Evolutionary conservation across 2,329 filamentous ascomycete genomes (phyloP), one percentile per base, ranked within the genome.

Genomic region (Aspergillus vadensis): DNA sequence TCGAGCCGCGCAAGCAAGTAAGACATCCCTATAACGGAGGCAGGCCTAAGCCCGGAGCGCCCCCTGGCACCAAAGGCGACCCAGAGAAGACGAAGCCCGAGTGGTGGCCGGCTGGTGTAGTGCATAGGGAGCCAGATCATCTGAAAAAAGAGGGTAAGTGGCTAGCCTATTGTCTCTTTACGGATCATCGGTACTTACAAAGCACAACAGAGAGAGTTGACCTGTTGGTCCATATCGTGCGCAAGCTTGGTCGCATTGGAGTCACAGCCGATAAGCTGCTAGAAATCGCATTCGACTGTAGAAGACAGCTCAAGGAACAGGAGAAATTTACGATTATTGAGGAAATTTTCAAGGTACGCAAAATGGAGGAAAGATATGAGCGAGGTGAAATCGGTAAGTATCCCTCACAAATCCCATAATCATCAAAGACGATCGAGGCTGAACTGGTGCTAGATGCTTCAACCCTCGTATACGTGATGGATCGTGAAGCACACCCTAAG

Each of bases 51-150:
- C 65, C 65, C 51, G 72, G 71, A 48, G 73, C 74, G 25, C 70
- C 74, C 1, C 73, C 74, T 1, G 76, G 74, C 39, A 70, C 77
- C 32, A 74, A 71, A 5, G 72, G 74, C 1, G 77, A 82, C 60
- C 74, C 77, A 4, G 76, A 80, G 58, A 74, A 73, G 61, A 82
- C 79, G 12, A 80, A 77, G 64, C 80, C 80, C 8, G 72, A 74
- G 12, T 80, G 75, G 75, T 80, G 77, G 77, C 76, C 77, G n/a
- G 62, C 70, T 38, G 74, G 74, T 60, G 77, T 81, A 43, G 76
- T 75, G 43, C 81, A 82, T 69, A 79, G 74, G 66, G 81, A 82
- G 67, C 80, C 81, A 3, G 80, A 82, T 57, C 81, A 83, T 66
- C 65, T 81, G 19, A 72, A 74, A 54, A 81, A 80, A 70, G 74